These are phyloP conservation scores for Chalara sp. DNA, from an alignment of 2,329 filamentous ascomycete genomes.

Conservation along the genomic window DNA sequence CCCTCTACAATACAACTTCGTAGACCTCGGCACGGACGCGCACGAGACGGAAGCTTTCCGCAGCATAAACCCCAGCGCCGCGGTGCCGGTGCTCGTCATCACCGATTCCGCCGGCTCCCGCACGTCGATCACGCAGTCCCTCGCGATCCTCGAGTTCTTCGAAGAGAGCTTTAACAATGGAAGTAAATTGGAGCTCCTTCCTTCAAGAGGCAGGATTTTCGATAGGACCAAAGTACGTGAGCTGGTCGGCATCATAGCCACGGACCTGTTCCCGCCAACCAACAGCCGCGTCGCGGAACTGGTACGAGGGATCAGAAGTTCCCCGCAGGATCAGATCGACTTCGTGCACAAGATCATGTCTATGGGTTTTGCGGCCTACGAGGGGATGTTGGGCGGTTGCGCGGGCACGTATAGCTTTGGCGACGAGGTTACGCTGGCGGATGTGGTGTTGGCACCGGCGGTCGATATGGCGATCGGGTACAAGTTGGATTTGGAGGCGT, in stretches of 20 bases:
- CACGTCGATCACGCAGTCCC: constrained; percentile 46
- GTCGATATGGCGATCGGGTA: constrained; percentile 50
- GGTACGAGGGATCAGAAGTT: constrained; percentile 34
- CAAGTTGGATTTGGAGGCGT: constrained; percentile 43
- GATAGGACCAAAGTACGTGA: constrained; percentile 44
- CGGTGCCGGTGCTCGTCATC: constrained; percentile 47
- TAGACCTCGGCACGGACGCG: constrained; percentile 49
- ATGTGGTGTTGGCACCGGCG: constrained; percentile 51
- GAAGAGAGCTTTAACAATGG: constrained; percentile 43
- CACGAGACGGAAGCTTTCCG: constrained; percentile 40
- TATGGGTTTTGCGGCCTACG: constrained; percentile 50
- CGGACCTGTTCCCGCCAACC: constrained; percentile 54
- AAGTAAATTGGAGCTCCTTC: constrained; percentile 36
- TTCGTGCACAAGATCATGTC: constrained; percentile 38
- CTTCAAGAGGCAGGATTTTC: constrained; percentile 30
- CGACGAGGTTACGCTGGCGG: constrained; percentile 48
- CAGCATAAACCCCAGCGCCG: constrained; percentile 43
- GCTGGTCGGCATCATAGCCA: constrained; percentile 45
- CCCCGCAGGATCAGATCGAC: constrained; percentile 41
- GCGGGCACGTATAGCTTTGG: constrained; percentile 49
- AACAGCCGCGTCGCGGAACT: constrained; percentile 47
- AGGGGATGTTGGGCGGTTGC: constrained; percentile 32
- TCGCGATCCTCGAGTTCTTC: constrained; percentile 55
- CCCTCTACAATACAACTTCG: constrained; percentile 36
- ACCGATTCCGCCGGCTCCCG: constrained; percentile 19